Base-by-base conservation (phyloP, 306 rosid genomes). In the Vicia faba region DNA sequence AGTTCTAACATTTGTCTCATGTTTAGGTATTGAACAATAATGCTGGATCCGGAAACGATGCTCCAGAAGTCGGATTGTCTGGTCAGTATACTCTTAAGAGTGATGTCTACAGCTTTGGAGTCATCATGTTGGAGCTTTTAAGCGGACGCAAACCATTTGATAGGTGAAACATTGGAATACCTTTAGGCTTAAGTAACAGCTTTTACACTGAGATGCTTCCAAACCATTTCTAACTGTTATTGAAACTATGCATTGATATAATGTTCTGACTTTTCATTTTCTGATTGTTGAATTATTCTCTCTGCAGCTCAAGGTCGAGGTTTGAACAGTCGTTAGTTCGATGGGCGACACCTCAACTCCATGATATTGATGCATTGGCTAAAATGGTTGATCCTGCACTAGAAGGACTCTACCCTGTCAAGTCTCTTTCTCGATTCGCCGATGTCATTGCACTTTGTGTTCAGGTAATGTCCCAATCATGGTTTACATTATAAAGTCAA, bases 291-390 rank as follows among this genome's bases (percentile, higher is more conserved):
- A 74, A 74, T 71, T 23, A 33, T 58, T 71, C 71, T 11, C 16
- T 61, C 10, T 46, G 73, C 85, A 95, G 99, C 84, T 80, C 88
- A 51, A 95, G 83, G 82, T 71, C 89, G 54, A 85, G 99, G 74
- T 81, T 81, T 31, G 99, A 95, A 75, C 99, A 95, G 69, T 88
- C 95, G 46, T 81, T 95, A 81, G 99, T 88, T 79, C 81, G 95
- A 64, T 95, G 99, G 99, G 97, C 99, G 25, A 87, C 95, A 9
- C 99, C 99, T 72, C 99, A 95, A 80, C 96, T 95, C 50, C 99
- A 95, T 68, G 99, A 95, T 71, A 95, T 95, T 7, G 99, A 95
- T 61, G 97, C 99, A 41, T 79, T 95, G 80, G 83, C 86, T 12
- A 90, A 95, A 84, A 95, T 95, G 99, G 99, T 85, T 70, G 99